Conservation (phyloP, 345 rosid genomes). For the Dovyalis caffra region DNA sequence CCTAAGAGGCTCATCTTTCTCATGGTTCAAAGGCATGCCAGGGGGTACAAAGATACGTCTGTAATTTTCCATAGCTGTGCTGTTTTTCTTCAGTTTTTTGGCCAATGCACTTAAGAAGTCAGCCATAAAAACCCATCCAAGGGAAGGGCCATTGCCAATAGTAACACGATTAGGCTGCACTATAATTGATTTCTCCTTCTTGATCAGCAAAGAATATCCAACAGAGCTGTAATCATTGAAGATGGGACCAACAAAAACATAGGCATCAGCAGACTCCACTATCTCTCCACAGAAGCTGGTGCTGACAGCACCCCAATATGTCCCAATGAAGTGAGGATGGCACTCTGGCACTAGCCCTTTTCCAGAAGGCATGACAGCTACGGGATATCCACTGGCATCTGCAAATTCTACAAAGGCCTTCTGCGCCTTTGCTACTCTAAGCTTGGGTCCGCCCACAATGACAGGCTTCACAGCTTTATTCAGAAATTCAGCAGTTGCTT, state of each 20-base stretch:
- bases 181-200: conserved; percentile 54
- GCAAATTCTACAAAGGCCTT: conserved; percentile 52
- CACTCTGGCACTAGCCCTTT: conserved; percentile 66
- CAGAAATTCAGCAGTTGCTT: conserved; percentile 58
- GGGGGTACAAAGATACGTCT: conserved; percentile 57
- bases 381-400: conserved; percentile 51
- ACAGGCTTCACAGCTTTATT: conserved; percentile 80
- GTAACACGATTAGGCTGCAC: conserved; percentile 71
- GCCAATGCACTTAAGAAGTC: conserved; percentile 61
- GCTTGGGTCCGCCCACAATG: conserved; percentile 60
- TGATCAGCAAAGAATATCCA: conserved; percentile 67
- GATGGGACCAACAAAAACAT: conserved; percentile 67
- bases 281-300: conserved; percentile 62
- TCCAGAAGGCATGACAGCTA: conserved; percentile 67
- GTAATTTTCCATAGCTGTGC: conserved; percentile 60
- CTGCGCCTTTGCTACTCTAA: conserved; percentile 58
- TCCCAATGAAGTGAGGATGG: conserved; percentile 66
- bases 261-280: conserved; percentile 80
- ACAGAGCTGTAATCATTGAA: conserved; percentile 77
- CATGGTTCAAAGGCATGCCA: conserved; percentile 49
- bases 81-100: conserved; percentile 60
- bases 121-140: conserved; percentile 76
- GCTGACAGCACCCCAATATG: conserved; percentile 82
- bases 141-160: conserved; percentile 64
- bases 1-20: conserved; percentile 56